Evolutionary conservation across 2,329 filamentous ascomycete species (phyloP), one percentile per base, ranked within the genome.

Genomic region (Ceratocystis colombiana): DNA sequence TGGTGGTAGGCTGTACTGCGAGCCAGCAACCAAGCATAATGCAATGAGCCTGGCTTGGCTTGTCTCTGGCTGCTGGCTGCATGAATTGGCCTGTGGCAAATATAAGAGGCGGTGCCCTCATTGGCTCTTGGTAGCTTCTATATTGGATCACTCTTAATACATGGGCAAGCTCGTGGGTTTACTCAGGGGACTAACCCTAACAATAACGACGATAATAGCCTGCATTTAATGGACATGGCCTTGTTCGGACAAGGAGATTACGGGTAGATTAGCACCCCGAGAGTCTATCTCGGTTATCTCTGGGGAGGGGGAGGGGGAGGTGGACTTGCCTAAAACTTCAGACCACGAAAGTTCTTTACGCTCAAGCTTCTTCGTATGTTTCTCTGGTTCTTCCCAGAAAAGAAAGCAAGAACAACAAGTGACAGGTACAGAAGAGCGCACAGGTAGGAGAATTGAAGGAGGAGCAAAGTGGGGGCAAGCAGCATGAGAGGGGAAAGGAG

Each of bases 401-500:
- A 55, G n/a, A 25, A 22, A 30, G 50, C 8, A 55, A 55, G 33
- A 17, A 17, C 28, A 33, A 33, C 17, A n/a, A 33, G 17, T 59
- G 28, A 33, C 53, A 59, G 53, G 12, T 30, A 50, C 15, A 57
- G 22, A 30, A 28, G 17, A 25, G 12, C 6, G 22, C 17, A 57
- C 10, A 59, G 28, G 53, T 33, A 59, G 28, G 53, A n/a, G 53
- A 59, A n/a, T 53, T 53, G 48, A 53, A 53, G 20, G 46, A 50
- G 46, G 46, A 50, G 22, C 53, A 30, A 28, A 30, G 8, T 8
- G 10, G 17, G 53, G 15, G 3, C 7, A 7, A 30, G 22, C 15
- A 12, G 22, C 25, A 57, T 37, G 25, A 57, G 22, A 30, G 15
- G 17, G 10, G 20, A 30, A 15, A 33, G 28, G 53, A 59, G 25